Conservation (phyloP, 495 filamentous ascomycete genomes). For the Xylaria scruposa region DNA sequence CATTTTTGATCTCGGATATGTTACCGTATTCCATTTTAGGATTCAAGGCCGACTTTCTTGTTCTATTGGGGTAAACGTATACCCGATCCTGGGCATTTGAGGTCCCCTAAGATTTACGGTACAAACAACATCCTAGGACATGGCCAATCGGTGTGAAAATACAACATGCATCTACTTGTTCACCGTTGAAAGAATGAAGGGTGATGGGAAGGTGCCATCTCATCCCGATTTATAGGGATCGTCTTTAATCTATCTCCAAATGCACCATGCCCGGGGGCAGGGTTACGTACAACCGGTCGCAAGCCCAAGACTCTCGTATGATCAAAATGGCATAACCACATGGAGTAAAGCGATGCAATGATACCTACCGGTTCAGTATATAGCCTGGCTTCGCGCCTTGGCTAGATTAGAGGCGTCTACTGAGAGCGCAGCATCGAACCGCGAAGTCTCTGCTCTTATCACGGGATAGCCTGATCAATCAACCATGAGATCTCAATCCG, state of each 20-base stretch:
- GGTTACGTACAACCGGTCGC: constrained; percentile 9
- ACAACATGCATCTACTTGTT: neutral
- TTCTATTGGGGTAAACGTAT: neutral
- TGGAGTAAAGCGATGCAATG: constrained; percentile 7
- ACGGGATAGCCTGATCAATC: neutral
- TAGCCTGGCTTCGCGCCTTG: neutral
- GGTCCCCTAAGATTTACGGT: neutral
- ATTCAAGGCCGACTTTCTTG: neutral
- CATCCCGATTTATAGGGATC: constrained; percentile 9
- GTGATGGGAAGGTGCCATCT: constrained; percentile 1
- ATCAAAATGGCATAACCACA: neutral
- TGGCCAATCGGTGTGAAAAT: neutral
- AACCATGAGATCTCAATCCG: neutral
- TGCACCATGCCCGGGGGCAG: constrained; percentile 4
- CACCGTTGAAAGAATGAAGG: neutral
- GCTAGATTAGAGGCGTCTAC: neutral
- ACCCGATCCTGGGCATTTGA: neutral
- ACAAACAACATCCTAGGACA: neutral
- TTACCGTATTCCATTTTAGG: constrained; percentile 2
- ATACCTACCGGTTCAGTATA: constrained; percentile 5
- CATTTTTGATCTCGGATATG: neutral
- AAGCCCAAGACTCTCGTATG: neutral
- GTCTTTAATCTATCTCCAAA: constrained; percentile 20
- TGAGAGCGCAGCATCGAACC: neutral
- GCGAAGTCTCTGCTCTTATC: neutral